phyloP scores from a whole-genome alignment of 306 rosid genomes.

The Crataegus laevigata region DNA sequence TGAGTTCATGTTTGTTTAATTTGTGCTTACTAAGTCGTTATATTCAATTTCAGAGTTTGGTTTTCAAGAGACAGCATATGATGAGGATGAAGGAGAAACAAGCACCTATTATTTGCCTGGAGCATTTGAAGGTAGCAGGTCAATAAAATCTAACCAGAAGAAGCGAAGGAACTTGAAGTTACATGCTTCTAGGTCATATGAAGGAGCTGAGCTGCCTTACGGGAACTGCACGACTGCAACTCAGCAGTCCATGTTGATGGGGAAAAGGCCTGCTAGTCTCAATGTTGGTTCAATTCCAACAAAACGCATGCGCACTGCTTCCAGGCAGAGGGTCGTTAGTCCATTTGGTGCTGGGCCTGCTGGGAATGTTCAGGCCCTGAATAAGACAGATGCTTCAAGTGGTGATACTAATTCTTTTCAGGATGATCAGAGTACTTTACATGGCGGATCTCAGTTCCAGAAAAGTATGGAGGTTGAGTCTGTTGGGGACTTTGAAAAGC shows the following conservation, averaged over 20 bases:
- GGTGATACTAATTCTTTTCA: slow-evolving; percentile 97
- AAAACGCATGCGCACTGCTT: slow-evolving; percentile 82
- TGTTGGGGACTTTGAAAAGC: slow-evolving; percentile 70
- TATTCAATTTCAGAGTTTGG: slow-evolving; percentile 39
- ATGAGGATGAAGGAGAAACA: slow-evolving; percentile 85
- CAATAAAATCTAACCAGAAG: slow-evolving; percentile 51
- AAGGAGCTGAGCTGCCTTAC: slow-evolving; percentile 58
- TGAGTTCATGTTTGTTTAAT: slow-evolving; percentile 11
- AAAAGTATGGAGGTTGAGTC: slow-evolving; percentile 94
- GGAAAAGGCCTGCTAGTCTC: slow-evolving; percentile 71
- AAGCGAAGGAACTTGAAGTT: slow-evolving; percentile 47
- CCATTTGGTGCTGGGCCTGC: slow-evolving; percentile 54
- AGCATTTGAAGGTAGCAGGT: slow-evolving; percentile 50
- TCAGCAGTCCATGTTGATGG: slow-evolving; percentile 49
- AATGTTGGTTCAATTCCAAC: slow-evolving; percentile 75
- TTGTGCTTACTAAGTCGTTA: slow-evolving; percentile 13
- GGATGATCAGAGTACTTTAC: slow-evolving; percentile 87
- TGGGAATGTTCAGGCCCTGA: slow-evolving; percentile 55
- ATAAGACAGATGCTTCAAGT: slow-evolving; percentile 92
- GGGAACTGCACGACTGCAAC: slow-evolving; percentile 46
- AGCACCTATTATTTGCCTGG: slow-evolving; percentile 51
- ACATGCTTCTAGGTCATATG: slow-evolving; percentile 45
- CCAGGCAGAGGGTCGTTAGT: slow-evolving; percentile 83
- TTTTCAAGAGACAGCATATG: slow-evolving; percentile 53
- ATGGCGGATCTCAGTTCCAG: slow-evolving; percentile 71